A percentile compares a stretch with the other conserved stretches of the same genome.
Evolutionary conservation across 495 filamentous ascomycete genomes (phyloP).

Genomic region (Aspergillus baeticus): DNA sequence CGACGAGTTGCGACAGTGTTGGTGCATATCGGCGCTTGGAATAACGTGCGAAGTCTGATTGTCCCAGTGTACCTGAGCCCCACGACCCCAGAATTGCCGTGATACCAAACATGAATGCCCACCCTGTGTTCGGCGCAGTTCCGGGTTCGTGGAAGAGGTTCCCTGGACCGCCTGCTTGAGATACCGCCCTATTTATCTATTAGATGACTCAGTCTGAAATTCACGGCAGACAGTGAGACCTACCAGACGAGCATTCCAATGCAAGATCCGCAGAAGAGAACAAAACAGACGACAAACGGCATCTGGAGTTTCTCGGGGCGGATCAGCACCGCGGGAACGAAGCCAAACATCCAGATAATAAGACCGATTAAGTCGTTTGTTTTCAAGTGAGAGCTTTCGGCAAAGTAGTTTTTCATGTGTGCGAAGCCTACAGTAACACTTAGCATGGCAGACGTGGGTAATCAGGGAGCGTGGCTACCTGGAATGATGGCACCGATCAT

Average conservation of each 20-base stretch:
- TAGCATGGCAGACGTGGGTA: not conserved
- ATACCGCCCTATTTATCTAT: not conserved
- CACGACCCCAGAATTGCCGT: slow-evolving; percentile 9
- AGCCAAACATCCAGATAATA: slow-evolving; percentile 5
- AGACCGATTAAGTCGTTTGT: slow-evolving; percentile 12
- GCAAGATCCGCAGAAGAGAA: slow-evolving; percentile 6
- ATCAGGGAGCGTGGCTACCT: not conserved
- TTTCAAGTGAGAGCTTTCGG: slow-evolving; percentile 4
- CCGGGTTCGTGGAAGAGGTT: slow-evolving; percentile 11
- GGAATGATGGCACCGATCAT: slow-evolving; percentile 14
- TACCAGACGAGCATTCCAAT: slow-evolving; percentile 7
- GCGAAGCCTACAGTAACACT: slow-evolving; percentile 1
- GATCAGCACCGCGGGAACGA: slow-evolving; percentile 3
- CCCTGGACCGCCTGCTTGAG: slow-evolving; percentile 1
- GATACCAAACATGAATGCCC: slow-evolving; percentile 11
- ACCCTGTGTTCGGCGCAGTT: slow-evolving; percentile 1
- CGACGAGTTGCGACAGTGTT: slow-evolving; percentile 4
- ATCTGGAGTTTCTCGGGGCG: slow-evolving; percentile 2
- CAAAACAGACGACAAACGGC: not conserved
- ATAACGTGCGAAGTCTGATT: slow-evolving; percentile 8
- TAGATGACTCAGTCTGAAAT: not conserved
- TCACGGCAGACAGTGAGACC: not conserved
- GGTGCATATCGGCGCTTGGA: slow-evolving; percentile 7
- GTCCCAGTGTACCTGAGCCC: slow-evolving; percentile 3
- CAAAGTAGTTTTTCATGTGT: slow-evolving; percentile 9